Evolutionary conservation across 2,329 filamentous ascomycete genomes (phyloP).

Genomic region (Trichophyton benhamiae): DNA sequence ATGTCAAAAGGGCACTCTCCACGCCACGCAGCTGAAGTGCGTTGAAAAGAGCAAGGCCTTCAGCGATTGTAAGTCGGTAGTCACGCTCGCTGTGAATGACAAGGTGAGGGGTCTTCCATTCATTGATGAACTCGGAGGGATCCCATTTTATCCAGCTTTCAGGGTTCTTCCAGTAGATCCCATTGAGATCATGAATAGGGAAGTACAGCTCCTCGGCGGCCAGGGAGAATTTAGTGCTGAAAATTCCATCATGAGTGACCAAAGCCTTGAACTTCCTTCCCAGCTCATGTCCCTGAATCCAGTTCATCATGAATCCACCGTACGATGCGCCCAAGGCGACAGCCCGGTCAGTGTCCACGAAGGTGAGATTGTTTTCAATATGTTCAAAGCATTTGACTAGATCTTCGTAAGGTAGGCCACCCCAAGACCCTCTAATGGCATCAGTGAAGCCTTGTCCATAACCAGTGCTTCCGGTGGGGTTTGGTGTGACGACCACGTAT

Average conservation of each 20-base stretch:
- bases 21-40: constrained; percentile 64
- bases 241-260: constrained; percentile 43
- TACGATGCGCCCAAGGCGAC: constrained; percentile 44
- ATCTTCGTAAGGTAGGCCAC: constrained; percentile 44
- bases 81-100: constrained; percentile 86
- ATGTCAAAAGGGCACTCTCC: constrained; percentile 65
- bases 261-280: constrained; percentile 46
- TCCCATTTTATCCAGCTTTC: constrained; percentile 47
- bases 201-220: constrained; percentile 45
- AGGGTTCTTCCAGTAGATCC: constrained; percentile 38
- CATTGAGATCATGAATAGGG: constrained; percentile 41
- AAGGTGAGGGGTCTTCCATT: constrained; percentile 80
- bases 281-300: constrained; percentile 44
- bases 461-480: constrained; percentile 46
- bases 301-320: constrained; percentile 51
- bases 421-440: constrained; percentile 41
- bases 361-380: constrained; percentile 39
- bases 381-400: constrained; percentile 43
- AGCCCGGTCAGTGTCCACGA: constrained; percentile 42
- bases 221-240: constrained; percentile 34
- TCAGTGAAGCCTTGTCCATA: constrained; percentile 46
- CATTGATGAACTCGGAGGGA: constrained; percentile 42
- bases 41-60: constrained; percentile 77
- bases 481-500: constrained; percentile 48
- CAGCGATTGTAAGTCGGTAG: constrained; percentile 73